Evolutionary conservation across 768 basidiomycete genomes (phyloP), one percentile per base, ranked within the genome.

Genomic region (Calocera cornea): DNA sequence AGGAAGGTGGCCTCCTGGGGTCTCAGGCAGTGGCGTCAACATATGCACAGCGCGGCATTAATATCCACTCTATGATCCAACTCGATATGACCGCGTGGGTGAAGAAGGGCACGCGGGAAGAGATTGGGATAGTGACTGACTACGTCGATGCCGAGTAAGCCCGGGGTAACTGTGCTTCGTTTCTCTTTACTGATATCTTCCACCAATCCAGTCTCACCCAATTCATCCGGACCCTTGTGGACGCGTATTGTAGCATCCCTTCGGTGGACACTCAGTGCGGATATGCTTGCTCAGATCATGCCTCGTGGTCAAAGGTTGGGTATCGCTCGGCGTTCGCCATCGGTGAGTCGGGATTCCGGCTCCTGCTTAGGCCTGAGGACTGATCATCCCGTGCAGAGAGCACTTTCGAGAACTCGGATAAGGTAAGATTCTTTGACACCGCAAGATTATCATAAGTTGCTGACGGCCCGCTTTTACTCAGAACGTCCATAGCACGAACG

Each of bases 71-170:
- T 64, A 92, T 92, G 89, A 86, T 81, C 72, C 71, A 90, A 89
- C 90, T 88, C 73, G 90, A 92, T 75, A 92, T 92, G 91, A 93
- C 91, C 24, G 91, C 91, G 66, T 97, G 92, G 92, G 90, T 95
- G 69, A 92, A 92, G 83, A 77, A 77, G 73, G 90, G 89, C 38
- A 86, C 87, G 41, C 77, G 84, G 80, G 81, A 81, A 73, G 84
- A 84, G 79, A 87, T 95, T 69, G 76, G 82, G 41, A 70, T 95
- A 65, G 90, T 95, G 73, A 86, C 84, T 41, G 94, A 97, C 77
- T 93, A 80, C 73, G 87, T 88, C 22, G 88, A 95, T 74, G 75
- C 80, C 24, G 76, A 72, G 86, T 87, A 68, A 69, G 76, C 77
- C 36, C 41, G 16, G 34, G 64, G n/a, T 8, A 24, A 49, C 54